These are phyloP conservation scores for Euphrasia confusa DNA, from an alignment of 257 asterid species.

Conservation along the genomic window DNA sequence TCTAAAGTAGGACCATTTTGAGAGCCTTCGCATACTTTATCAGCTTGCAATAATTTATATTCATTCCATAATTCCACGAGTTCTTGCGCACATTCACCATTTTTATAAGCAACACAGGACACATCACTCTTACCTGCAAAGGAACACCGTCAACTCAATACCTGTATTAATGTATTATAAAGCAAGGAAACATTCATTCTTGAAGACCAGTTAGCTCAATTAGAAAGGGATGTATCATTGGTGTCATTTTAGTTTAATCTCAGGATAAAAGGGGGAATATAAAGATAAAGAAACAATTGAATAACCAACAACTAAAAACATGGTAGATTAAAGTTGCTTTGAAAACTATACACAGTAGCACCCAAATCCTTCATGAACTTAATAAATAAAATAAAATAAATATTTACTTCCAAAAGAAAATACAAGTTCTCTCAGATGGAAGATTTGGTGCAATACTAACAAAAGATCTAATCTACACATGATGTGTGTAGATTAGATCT, in stretches of 20 bases:
- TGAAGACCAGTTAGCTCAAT: conserved; percentile 8
- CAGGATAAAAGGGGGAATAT: neutral
- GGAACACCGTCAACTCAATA: conserved; percentile 24
- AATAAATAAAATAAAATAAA: no score
- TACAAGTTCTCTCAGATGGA: no score
- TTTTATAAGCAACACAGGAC: conserved; percentile 64
- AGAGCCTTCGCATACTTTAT: conserved; percentile 54
- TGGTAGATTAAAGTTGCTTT: no score
- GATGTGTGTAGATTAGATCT: no score
- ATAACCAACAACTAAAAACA: no score
- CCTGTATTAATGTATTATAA: neutral
- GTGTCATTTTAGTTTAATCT: conserved; percentile 3
- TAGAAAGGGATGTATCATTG: conserved; percentile 8
- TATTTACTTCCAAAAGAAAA: no score
- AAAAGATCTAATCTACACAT: no score
- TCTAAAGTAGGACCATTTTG: conserved; percentile 81
- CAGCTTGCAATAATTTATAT: conserved; percentile 51
- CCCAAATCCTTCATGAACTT: no score
- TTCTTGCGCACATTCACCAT: conserved; percentile 93
- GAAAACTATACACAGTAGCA: no score
- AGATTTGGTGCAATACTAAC: no score
- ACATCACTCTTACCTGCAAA: conserved; percentile 63
- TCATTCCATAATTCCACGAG: conserved; percentile 75
- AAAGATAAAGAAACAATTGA: no score
- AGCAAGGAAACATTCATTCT: conserved; percentile 13